These are phyloP conservation scores for Botrytis galanthina DNA, from an alignment of 2,329 filamentous ascomycete species.

Conservation along the genomic window DNA sequence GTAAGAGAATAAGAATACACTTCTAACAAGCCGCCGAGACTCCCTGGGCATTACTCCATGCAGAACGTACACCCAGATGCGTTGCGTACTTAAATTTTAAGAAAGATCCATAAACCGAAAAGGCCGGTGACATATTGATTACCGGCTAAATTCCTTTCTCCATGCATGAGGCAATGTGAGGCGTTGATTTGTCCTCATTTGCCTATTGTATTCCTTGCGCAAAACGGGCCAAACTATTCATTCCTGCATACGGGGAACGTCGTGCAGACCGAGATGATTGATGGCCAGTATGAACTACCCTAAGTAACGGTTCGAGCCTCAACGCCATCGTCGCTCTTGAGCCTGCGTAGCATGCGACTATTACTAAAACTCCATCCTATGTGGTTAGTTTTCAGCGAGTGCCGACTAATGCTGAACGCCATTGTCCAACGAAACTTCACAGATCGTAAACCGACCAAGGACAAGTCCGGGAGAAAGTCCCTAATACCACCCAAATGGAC, in stretches of 20 bases:
- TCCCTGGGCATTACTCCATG: background rate
- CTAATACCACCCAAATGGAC: background rate
- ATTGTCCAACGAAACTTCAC: background rate
- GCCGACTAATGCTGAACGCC: background rate
- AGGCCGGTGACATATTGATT: background rate
- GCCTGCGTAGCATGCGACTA: background rate
- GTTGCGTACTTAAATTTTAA: background rate
- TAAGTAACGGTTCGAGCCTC: background rate
- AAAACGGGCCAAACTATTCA: background rate
- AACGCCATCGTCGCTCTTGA: background rate
- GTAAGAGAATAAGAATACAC: background rate
- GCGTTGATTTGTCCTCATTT: background rate
- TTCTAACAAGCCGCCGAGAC: background rate
- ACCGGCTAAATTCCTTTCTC: background rate
- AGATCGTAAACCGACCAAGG: conserved; percentile 5
- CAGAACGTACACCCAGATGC: background rate
- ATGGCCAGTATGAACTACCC: background rate
- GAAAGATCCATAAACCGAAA: background rate
- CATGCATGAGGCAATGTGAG: background rate
- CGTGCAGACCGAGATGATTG: background rate
- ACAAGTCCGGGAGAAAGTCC: background rate
- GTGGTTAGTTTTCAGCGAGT: background rate
- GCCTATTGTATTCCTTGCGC: background rate
- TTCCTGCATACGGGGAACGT: background rate
- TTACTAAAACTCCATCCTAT: background rate